Percentiles rank a stretch among this genome's conserved stretches.
phyloP scores from a whole-genome alignment of 2,329 filamentous ascomycete species.

The Ophiocordyceps camponoti-saundersi region DNA sequence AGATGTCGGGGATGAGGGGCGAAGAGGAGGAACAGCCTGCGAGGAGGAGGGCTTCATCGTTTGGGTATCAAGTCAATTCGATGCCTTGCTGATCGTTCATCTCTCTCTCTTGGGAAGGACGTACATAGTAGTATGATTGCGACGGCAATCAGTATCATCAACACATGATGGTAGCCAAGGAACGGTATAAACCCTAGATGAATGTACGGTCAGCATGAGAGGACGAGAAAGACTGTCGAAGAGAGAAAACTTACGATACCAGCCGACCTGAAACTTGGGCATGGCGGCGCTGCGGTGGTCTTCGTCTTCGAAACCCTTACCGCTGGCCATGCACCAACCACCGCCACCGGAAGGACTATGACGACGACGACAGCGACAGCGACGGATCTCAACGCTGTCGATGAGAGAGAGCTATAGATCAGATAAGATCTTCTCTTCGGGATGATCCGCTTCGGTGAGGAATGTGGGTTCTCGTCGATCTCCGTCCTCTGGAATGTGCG shows the following conservation, averaged over 20 bases:
- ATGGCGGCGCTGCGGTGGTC: conserved; percentile 8
- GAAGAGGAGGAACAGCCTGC: conserved; percentile 96
- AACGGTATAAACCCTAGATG: conserved; percentile 46
- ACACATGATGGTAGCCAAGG: conserved; percentile 63
- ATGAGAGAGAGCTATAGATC: neutral
- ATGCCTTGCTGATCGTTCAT: neutral
- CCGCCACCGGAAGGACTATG: neutral
- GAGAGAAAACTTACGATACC: conserved; percentile 25
- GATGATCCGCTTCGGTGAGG: neutral
- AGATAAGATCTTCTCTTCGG: neutral
- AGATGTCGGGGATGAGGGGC: conserved; percentile 86
- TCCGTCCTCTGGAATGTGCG: neutral
- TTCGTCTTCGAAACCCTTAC: conserved; percentile 7
- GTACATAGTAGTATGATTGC: conserved; percentile 73
- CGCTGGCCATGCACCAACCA: conserved; percentile 4
- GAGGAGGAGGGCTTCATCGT: conserved; percentile 47
- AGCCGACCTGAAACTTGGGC: conserved; percentile 27
- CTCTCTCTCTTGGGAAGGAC: conserved; percentile 32
- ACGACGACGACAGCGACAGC: neutral
- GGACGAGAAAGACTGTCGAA: neutral
- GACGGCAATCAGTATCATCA: conserved; percentile 93
- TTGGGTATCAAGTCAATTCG: neutral
- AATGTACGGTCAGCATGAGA: neutral
- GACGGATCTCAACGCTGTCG: neutral
- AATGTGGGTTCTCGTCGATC: neutral